Percentiles rank a stretch among this genome's conserved stretches.
These are phyloP conservation scores for Scutellospora calospora DNA, from an alignment of 371 early-diverging fungal genomes.

Conservation along the genomic window DNA sequence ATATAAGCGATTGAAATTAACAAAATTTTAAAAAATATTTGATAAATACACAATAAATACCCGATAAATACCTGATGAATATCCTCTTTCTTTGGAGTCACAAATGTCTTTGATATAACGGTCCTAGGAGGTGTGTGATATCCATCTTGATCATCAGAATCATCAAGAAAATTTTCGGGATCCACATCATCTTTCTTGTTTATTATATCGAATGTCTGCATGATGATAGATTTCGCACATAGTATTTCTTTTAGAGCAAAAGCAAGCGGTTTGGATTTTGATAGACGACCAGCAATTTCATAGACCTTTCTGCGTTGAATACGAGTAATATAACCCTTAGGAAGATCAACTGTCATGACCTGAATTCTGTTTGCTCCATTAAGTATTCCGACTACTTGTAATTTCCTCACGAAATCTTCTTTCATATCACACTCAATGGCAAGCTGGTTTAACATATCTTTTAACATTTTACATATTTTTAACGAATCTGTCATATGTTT, in stretches of 20 bases:
- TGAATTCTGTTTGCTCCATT: constrained; percentile 22
- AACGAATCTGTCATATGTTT: constrained; percentile 14
- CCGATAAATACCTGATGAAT: too few relatives aligned
- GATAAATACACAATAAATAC: too few relatives aligned
- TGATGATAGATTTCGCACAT: not conserved
- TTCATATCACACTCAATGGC: not conserved
- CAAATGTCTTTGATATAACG: not conserved
- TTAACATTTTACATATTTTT: constrained; percentile 25
- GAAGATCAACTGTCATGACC: not conserved
- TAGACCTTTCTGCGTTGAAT: not conserved
- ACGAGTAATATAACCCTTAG: constrained; percentile 22
- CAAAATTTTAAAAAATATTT: too few relatives aligned
- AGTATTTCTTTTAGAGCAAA: constrained; percentile 5
- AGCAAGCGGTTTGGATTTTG: constrained; percentile 24
- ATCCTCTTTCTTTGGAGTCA: not conserved
- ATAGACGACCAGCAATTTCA: not conserved
- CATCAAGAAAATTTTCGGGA: constrained; percentile 6
- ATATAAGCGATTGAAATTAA: too few relatives aligned
- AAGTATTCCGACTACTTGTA: constrained; percentile 31
- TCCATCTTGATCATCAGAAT: constrained; percentile 20
- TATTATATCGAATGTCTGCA: not conserved
- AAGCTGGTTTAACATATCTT: constrained; percentile 23
- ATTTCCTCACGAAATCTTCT: not conserved
- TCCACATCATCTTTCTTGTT: not conserved
- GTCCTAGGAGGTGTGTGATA: not conserved